Base-by-base conservation (phyloP, 345 rosid genomes). In the Populus deltoides region DNA sequence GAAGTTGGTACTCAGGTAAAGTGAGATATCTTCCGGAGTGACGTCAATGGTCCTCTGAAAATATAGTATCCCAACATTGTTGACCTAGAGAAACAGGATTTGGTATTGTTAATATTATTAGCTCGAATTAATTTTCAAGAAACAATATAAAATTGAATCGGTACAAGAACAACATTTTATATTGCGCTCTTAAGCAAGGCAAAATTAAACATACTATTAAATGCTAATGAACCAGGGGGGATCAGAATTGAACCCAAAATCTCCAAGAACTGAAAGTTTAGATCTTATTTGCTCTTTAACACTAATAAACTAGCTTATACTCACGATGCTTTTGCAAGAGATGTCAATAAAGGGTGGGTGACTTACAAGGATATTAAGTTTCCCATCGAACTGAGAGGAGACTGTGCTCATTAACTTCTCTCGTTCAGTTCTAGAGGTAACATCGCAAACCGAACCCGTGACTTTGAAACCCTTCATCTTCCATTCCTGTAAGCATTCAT, bases 281-380 rank as follows among this genome's bases (percentile, higher is more conserved):
- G 25, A 8, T 55, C 27, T 2, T 8, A 55, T 22, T 7, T 22
- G n/a, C 7, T 55, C 61, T 22, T 55, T 8, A 22, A 2, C 61
- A 0, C n/a, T 20, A 49, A 49, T 49, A 20, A 49, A 15, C 36
- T 33, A 33, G 36, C 13, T 41, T 41, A 41, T 2, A 41, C 45
- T 10, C 13, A 41, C 4, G 3, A 20, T 8, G 1, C n/a, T n/a
- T 9, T 22, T 22, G 62, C 62, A 8, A 57, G 10, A n/a, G 27
- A 22, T 57, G 10, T 22, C 24, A n/a, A n/a, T 8, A 22, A 15
- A 51, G 22, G 62, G 27, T 57, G 22, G 62, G 27, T 57, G 62
- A 20, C 77, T 81, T 53, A 72, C 83, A 25, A 72, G 80, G 66
- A 81, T 81, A 29, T 76, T 57, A 15, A 81, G 70, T 57, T 76